Base-by-base conservation (phyloP, 768 basidiomycete species). In the Suillus variegatus region DNA sequence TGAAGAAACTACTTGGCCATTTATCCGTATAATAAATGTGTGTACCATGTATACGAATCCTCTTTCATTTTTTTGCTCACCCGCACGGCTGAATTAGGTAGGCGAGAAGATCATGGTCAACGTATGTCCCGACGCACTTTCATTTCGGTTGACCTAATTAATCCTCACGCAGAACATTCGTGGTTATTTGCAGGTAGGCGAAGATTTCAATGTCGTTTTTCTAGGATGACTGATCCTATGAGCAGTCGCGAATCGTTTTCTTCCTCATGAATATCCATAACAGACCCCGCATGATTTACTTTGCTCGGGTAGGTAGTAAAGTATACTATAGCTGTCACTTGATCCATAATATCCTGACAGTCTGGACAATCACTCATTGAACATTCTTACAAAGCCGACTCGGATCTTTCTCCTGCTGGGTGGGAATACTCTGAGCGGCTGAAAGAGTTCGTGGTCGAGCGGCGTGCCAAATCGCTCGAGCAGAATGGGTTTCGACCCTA, bases 201-300 rank as follows among this genome's bases (percentile, higher is more conserved):
- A 25, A 36, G 20, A 52, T 38, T 38, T 22, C 35, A 20, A 16
- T 28, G 25, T 60, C 25, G 54, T 65, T 12, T 25, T 43, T 28
- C 20, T 4, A 2, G 12, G 10, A 43, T 57, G 7, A 65, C 70
- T 8, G 69, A 61, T 57, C 49, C 62, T 1, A 46, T 51, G 60
- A 70, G 18, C 77, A 99, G 89, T 94, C 94, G 2, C 82, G 97
- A 66, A 95, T 98, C 65, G 93, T 99, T 32, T 99, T 99, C 84
- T 99, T 97, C 84, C 82, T 99, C 54, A 99, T 99, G 97, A 99
- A 99, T 76, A 98, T 99, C 57, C 97, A 99, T 79, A 98, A 95
- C 72, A 84, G 86, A 67, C 92, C 89, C 74, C 85, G 97, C 25
- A 95, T 91, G 56, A 99, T 99, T 68, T 99, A 96, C 77, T 98